Evolutionary conservation across 139 green algal species (phyloP), one percentile per base, ranked within the genome.

Genomic region (Nannochloris sp.): DNA sequence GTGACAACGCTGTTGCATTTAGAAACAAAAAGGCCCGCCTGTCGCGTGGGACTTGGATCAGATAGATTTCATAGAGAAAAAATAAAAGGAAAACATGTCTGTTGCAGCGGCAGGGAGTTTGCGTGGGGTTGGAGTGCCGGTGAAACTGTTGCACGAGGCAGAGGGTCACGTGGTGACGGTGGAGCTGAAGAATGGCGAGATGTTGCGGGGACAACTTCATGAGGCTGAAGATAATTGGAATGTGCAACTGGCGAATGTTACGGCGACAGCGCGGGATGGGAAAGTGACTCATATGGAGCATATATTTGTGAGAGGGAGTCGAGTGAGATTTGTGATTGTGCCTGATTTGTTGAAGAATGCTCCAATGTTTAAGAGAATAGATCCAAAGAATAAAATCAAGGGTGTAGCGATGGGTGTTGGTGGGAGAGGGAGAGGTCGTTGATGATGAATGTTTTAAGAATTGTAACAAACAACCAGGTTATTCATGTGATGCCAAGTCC

Each of bases 321-420:
- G 84, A 4, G 75, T 98, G 7, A 77, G 93, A 6, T 93, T 96
- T 60, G 70, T 99, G 8, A 89, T 98, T 31, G 86, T 98, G 19
- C 94, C 94, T 23, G 94, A 99, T 67, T 98, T 99, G 92, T 77
- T 99, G n/a, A 98, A 97, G 64, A 98, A 98, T 67, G 90, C 94
- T 0, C 94, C 94, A 12, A 98, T 99, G 90, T 97, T 98, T 79
- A 98, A 97, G 76, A 80, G 92, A 4, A 94, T 96, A n/a, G 91
- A 97, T 60, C 90, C 91, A 40, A 96, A 95, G 68, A 81, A 83
- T 62, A 92, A 89, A 72, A 76, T 78, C 44, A 68, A 74, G 53
- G 66, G 60, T 4, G 61, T 62, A 48, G 51, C 40, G 36, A 44
- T 74, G 4, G 60, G 60, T 66, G 60, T 54, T 12, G 60, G 60